Conservation (phyloP, 805 yeast genomes). For the Zygosaccharomyces bailii region DNA sequence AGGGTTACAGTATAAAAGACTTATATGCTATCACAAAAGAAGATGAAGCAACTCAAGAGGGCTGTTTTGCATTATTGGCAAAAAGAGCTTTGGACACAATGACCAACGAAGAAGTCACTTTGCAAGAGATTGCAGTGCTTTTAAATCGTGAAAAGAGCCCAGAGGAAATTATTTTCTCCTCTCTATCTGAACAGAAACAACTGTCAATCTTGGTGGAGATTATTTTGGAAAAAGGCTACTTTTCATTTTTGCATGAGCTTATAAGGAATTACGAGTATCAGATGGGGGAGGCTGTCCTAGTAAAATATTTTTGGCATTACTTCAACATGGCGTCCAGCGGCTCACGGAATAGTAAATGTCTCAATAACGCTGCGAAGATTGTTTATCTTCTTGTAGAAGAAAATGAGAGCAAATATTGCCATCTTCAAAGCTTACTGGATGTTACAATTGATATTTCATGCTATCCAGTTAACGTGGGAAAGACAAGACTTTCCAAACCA, state of each 20-base stretch:
- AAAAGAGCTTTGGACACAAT: constrained; percentile 5
- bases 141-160: constrained; percentile 7
- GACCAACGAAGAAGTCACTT: not conserved
- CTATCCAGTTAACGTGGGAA: constrained; percentile 33
- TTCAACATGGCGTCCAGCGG: constrained; percentile 45
- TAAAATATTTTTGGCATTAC: constrained; percentile 40
- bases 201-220: constrained; percentile 26
- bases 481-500: constrained; percentile 41
- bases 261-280: constrained; percentile 11
- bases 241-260: constrained; percentile 25
- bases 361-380: constrained; percentile 37
- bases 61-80: constrained; percentile 23
- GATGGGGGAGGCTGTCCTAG: constrained; percentile 21
- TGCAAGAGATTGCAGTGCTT: constrained; percentile 6
- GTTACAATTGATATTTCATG: constrained; percentile 32
- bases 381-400: constrained; percentile 21
- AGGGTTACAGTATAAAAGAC: constrained; percentile 20
- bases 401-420: constrained; percentile 14
- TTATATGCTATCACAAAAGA: constrained; percentile 23
- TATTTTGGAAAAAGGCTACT: constrained; percentile 31
- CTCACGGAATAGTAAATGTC: constrained; percentile 38
- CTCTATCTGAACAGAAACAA: constrained; percentile 15
- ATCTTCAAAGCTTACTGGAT: constrained; percentile 24
- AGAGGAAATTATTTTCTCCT: constrained; percentile 17
- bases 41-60: constrained; percentile 23